Evolutionary conservation across 2,329 filamentous ascomycete genomes (phyloP), one percentile per base, ranked within the genome.

Genomic region (Aspergillus caelatus): DNA sequence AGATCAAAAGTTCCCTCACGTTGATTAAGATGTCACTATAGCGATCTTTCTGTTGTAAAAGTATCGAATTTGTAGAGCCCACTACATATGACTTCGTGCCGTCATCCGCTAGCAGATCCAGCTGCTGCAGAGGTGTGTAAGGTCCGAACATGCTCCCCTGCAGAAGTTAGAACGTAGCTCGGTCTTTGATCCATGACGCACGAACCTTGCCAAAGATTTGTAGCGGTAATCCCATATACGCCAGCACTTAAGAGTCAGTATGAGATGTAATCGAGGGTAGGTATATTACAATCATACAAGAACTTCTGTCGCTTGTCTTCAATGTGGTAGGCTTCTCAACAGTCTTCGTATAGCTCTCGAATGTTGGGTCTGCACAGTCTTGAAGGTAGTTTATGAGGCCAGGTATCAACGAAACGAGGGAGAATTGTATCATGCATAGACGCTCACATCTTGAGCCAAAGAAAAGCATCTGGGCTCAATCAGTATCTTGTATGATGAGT

Each of bases 351-450:
- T 95, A 94, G 63, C 80, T 89, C 78, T 97, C 90, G 76, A 98
- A 86, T 52, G 94, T 90, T n/a, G 95, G 95, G 74, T 97, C 93
- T 57, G 95, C 94, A 72, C 92, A 96, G 80, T 99, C 95, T 79
- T 96, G 90, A n/a, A 99, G 86, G 72, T 91, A 93, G 72, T 92
- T 89, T 73, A 98, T 89, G 62, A 99, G 87, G 64, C 94, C 93
- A 54, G 95, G 95, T 81, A 99, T 96, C 73, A 99, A 84, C 59
- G 94, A 97, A 70, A 99, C 90, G 53, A 99, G 86, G 50, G 94
- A 95, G 81, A 98, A 99, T 78, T 99, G 95, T 80, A 97, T 94
- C 91, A 98, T 96, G 85, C 95, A 99, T 70, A 99, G 82, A 68
- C 91, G 87, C 79, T 99, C 95, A 78, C 95, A 98, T 71, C 93